Evolutionary conservation across 495 filamentous ascomycete species (phyloP).

Genomic region (Aspergillus bertholletiae): DNA sequence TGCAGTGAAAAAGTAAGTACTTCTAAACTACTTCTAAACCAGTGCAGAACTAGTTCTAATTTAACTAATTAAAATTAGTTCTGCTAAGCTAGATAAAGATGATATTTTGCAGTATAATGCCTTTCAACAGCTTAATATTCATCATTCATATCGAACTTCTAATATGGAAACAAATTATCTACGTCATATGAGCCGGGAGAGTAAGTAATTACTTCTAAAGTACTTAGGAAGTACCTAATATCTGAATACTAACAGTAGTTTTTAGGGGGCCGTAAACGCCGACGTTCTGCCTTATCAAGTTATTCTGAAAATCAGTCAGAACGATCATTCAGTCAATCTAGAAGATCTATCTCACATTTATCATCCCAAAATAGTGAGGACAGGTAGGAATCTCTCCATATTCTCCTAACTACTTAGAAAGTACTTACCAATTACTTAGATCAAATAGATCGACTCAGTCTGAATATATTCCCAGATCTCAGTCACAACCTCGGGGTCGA

Average conservation of each 20-base stretch:
- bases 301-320: no score
- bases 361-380: no score
- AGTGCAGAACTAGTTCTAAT: not conserved
- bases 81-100: conserved; percentile 9
- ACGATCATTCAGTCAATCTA: no score
- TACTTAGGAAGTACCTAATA: not conserved
- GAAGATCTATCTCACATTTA: no score
- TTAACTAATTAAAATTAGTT: conserved; percentile 3
- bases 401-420: not conserved
- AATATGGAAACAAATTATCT: conserved; percentile 10
- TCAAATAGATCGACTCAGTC: not conserved
- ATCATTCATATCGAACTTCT: conserved; percentile 3
- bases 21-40: not conserved
- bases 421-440: no score
- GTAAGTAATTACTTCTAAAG: conserved; percentile 9
- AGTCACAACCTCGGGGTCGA: no score
- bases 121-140: not conserved
- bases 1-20: conserved; percentile 9
- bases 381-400: not conserved
- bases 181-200: conserved; percentile 5
- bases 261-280: no score
- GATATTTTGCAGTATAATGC: conserved; percentile 2
- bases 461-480: no score
- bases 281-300: no score
- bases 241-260: no score